Evolutionary conservation across 2,329 filamentous ascomycete species (phyloP).

Genomic region (Alternaria triticimaculans): DNA sequence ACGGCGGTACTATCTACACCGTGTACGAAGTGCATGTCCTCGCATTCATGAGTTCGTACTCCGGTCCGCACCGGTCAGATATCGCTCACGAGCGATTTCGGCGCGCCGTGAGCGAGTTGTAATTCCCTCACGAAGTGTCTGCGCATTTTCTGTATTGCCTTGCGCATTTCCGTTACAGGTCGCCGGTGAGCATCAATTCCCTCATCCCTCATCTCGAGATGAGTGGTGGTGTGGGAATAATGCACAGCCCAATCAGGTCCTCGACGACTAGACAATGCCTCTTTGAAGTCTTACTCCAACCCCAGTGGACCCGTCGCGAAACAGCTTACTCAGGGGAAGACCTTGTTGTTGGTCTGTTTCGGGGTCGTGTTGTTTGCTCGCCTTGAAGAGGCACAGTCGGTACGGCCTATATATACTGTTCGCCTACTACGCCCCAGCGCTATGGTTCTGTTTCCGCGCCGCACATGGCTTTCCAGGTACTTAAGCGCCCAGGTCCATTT

Average conservation of each 20-base stretch:
- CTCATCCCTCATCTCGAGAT: background rate
- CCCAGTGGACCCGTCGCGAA: background rate
- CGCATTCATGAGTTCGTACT: background rate
- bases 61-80: conserved; percentile 4
- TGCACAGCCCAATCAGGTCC: conserved; percentile 18
- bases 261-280: conserved; percentile 3
- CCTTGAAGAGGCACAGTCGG: background rate
- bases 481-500: conserved; percentile 4
- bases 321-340: background rate
- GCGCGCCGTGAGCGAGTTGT: background rate
- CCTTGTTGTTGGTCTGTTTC: conserved; percentile 1
- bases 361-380: background rate
- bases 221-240: background rate
- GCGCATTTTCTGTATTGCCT: background rate
- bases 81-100: background rate
- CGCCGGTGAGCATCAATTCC: conserved; percentile 10
- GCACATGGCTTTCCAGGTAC: conserved; percentile 6
- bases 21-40: background rate
- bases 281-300: background rate
- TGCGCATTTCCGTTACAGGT: background rate
- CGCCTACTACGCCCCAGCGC: conserved; percentile 3
- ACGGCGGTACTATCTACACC: background rate
- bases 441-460: background rate
- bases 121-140: background rate
- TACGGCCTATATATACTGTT: conserved; percentile 1